phyloP scores from a whole-genome alignment of 768 basidiomycete genomes.

The Panus rudis region DNA sequence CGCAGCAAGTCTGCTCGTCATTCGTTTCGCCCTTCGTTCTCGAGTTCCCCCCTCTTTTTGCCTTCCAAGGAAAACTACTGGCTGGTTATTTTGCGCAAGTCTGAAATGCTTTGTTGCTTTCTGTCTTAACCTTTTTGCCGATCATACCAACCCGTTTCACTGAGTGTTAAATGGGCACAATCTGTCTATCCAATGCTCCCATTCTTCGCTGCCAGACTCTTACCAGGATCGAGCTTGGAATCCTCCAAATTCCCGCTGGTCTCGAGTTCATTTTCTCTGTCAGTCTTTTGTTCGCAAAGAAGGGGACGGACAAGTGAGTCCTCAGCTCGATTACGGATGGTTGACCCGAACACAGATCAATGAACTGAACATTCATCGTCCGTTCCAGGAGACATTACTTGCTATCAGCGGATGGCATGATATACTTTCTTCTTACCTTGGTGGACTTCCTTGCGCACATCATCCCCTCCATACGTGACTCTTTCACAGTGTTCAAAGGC shows the following conservation, averaged over 20 bases:
- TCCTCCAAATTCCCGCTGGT: slow-evolving; percentile 55
- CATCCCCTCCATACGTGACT: slow-evolving; percentile 42
- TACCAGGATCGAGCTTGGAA: slow-evolving; percentile 34
- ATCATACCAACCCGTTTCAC: slow-evolving; percentile 12
- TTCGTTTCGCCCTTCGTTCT: slow-evolving; percentile 29
- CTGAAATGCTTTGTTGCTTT: slow-evolving; percentile 33
- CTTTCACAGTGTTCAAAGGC: slow-evolving; percentile 38
- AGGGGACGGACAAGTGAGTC: slow-evolving; percentile 26
- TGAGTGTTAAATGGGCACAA: slow-evolving; percentile 42
- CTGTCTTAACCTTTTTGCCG: slow-evolving; percentile 6
- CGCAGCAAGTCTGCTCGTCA: slow-evolving; percentile 45
- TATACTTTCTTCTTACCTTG: slow-evolving; percentile 52
- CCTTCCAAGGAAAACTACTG: slow-evolving; percentile 20
- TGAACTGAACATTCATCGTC: not conserved
- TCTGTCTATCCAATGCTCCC: slow-evolving; percentile 64
- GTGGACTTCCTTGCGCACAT: slow-evolving; percentile 55
- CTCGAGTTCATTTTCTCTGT: slow-evolving; percentile 57
- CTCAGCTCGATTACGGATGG: not conserved
- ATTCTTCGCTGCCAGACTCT: slow-evolving; percentile 66
- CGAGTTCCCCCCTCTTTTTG: slow-evolving; percentile 9
- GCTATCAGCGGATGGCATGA: slow-evolving; percentile 54
- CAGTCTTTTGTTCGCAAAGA: slow-evolving; percentile 42
- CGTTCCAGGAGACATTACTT: slow-evolving; percentile 45
- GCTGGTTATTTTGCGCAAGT: too few species aligned
- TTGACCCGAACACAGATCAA: not conserved